Conservation (phyloP, 306 rosid species). For the Biancaea sappan region DNA sequence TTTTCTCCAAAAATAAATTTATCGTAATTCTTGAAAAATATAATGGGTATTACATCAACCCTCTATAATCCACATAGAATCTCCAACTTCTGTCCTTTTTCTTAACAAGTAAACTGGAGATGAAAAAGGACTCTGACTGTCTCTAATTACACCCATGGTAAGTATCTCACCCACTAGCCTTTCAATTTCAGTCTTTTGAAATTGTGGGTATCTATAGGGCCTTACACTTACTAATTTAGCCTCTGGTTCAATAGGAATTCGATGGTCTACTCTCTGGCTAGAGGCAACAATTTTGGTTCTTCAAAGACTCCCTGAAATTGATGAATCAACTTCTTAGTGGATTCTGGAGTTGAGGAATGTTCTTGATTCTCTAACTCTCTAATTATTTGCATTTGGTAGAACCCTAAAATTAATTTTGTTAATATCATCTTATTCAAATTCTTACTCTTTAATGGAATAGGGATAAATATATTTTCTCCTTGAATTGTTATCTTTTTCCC, state of each 20-base stretch:
- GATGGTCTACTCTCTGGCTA: not conserved
- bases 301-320: not conserved
- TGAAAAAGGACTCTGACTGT: not conserved
- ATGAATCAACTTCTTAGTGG: too few relatives aligned
- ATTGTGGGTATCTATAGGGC: not conserved
- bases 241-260: not conserved
- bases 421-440: too few relatives aligned
- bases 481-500: too few relatives aligned
- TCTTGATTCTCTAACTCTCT: too few relatives aligned
- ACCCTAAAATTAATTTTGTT: too few relatives aligned
- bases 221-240: not conserved
- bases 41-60: too few relatives aligned
- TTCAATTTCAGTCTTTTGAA: not conserved
- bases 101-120: not conserved
- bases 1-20: too few relatives aligned
- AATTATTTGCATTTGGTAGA: too few relatives aligned
- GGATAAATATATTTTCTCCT: too few relatives aligned
- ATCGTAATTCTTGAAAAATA: too few relatives aligned
- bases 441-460: too few relatives aligned
- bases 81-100: not conserved
- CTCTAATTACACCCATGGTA: not conserved
- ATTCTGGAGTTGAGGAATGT: too few relatives aligned
- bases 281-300: not conserved
- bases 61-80: not conserved
- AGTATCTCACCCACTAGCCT: not conserved